Evolutionary conservation across 2,329 filamentous ascomycete genomes (phyloP).

Genomic region (Metarhizium rileyi): DNA sequence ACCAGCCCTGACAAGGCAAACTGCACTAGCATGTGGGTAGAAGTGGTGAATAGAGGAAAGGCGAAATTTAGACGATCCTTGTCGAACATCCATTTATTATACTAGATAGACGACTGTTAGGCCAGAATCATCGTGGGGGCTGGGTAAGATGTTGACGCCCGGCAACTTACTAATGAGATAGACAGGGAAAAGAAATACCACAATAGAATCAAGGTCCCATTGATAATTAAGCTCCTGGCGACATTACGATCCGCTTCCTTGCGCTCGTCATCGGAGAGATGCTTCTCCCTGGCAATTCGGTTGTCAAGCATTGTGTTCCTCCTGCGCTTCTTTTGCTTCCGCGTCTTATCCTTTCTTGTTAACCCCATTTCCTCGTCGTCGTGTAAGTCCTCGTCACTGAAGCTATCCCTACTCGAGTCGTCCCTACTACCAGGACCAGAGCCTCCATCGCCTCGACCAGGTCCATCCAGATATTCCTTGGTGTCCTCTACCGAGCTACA

Average conservation of each 20-base stretch:
- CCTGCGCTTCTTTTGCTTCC: constrained; percentile 56
- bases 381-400: constrained; percentile 62
- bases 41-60: constrained; percentile 91
- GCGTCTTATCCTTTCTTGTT: constrained; percentile 61
- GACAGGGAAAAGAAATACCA: constrained; percentile 91
- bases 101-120: constrained; percentile 40
- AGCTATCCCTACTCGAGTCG: constrained; percentile 39
- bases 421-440: constrained; percentile 13
- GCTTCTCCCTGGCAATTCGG: constrained; percentile 51
- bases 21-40: constrained; percentile 91
- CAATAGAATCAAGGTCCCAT: constrained; percentile 69
- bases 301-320: constrained; percentile 62
- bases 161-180: constrained; percentile 68
- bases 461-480: constrained; percentile 37
- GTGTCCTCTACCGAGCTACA: constrained; percentile 26
- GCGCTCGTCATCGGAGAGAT: constrained; percentile 60
- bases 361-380: constrained; percentile 88
- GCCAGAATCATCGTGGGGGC: background rate
- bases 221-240: constrained; percentile 58
- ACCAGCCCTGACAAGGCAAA: constrained; percentile 71
- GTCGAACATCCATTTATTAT: constrained; percentile 99
- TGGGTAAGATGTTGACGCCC: background rate
- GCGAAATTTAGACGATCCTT: constrained; percentile 77
- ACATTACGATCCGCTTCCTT: constrained; percentile 68
- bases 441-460: constrained; percentile 15